Conservation (phyloP, 2,329 filamentous ascomycete species). For the Apiospora kogelbergensis region DNA sequence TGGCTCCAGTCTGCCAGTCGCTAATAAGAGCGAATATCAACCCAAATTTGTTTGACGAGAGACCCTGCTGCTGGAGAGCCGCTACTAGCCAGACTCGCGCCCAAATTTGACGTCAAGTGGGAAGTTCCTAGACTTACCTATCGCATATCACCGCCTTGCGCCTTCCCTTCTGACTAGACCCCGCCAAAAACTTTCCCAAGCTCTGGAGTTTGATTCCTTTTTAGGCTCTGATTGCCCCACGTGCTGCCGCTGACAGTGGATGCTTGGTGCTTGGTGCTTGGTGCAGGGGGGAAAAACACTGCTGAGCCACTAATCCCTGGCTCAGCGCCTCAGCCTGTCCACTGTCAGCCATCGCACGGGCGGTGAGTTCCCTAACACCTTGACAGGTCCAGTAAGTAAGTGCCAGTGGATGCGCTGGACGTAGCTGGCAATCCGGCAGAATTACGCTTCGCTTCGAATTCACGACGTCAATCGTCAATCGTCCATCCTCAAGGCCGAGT, state of each 20-base stretch:
- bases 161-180: not conserved
- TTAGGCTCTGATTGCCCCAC: not conserved
- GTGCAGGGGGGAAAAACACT: not conserved
- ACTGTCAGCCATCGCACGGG: not conserved
- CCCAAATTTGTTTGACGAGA: not conserved
- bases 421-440: not conserved
- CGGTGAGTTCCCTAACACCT: no score
- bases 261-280: not conserved
- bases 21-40: not conserved
- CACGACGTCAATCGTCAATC: not conserved
- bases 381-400: no score
- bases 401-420: not conserved
- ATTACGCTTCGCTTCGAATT: not conserved
- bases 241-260: not conserved
- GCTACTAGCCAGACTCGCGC: slow-evolving; percentile 1
- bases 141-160: not conserved
- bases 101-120: not conserved
- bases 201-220: not conserved
- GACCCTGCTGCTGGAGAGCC: not conserved
- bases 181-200: slow-evolving; percentile 6
- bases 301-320: not conserved
- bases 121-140: not conserved
- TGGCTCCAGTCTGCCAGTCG: not conserved
- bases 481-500: not conserved
- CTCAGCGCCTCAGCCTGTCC: not conserved